Conservation (phyloP, 331 rosid genomes). For the Acacia pycnantha region DNA sequence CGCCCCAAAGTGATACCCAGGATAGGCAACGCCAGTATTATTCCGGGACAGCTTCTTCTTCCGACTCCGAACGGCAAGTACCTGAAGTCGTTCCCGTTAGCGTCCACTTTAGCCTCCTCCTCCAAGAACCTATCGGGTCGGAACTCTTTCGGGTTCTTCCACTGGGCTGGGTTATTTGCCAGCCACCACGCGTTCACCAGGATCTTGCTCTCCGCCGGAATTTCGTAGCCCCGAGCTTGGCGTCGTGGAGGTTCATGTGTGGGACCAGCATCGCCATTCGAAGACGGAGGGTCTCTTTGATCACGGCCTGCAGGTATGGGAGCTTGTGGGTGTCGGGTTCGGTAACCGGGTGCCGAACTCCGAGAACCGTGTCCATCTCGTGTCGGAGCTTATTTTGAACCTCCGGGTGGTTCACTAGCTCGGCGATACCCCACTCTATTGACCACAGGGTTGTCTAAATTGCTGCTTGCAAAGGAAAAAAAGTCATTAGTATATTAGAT, state of each 20-base stretch:
- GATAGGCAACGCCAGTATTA: constrained; percentile 81
- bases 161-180: constrained; percentile 77
- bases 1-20: constrained; percentile 79
- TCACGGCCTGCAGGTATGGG: constrained; percentile 86
- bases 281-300: constrained; percentile 76
- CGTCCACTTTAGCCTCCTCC: constrained; percentile 80
- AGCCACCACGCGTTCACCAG: constrained; percentile 94
- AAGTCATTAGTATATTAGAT: background rate
- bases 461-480: constrained; percentile 44
- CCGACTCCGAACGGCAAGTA: constrained; percentile 52
- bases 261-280: constrained; percentile 91
- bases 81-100: constrained; percentile 88
- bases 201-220: constrained; percentile 87
- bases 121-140: constrained; percentile 87
- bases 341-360: constrained; percentile 55
- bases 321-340: constrained; percentile 69
- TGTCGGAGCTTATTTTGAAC: constrained; percentile 57
- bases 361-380: constrained; percentile 65
- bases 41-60: constrained; percentile 72
- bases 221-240: constrained; percentile 75
- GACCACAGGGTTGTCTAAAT: constrained; percentile 85
- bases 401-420: constrained; percentile 82
- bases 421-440: constrained; percentile 89
- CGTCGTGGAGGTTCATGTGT: constrained; percentile 89
- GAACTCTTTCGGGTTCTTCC: constrained; percentile 86